Percentiles rank a stretch among this genome's conserved stretches.
These are phyloP conservation scores for Xylaria intraflava DNA, from an alignment of 495 filamentous ascomycete genomes.

Conservation along the genomic window DNA sequence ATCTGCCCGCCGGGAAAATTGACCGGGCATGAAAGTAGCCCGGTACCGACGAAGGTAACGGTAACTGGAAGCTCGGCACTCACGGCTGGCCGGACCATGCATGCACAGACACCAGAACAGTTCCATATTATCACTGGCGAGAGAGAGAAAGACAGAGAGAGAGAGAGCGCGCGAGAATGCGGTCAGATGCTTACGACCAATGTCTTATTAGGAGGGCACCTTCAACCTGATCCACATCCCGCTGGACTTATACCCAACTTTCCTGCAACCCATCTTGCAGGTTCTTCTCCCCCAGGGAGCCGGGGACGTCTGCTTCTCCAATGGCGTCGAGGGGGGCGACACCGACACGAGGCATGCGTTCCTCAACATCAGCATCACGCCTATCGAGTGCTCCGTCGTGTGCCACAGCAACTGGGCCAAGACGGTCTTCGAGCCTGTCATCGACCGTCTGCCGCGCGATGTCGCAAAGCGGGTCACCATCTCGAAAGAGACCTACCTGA, in stretches of 20 bases:
- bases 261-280: constrained; percentile 75
- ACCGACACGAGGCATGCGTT: constrained; percentile 62
- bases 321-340: constrained; percentile 34
- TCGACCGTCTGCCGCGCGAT: constrained; percentile 44
- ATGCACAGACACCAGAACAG: constrained; percentile 3
- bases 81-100: constrained; percentile 8
- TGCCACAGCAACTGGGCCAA: constrained; percentile 68
- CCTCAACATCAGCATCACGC: constrained; percentile 87
- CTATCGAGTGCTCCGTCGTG: constrained; percentile 87
- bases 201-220: constrained; percentile 69
- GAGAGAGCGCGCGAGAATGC: neutral
- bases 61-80: constrained; percentile 10
- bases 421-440: constrained; percentile 65
- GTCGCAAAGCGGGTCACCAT: constrained; percentile 56
- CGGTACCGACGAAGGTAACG: neutral
- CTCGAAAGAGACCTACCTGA: constrained; percentile 75
- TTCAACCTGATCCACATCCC: constrained; percentile 90
- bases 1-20: neutral
- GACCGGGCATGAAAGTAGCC: neutral
- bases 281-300: constrained; percentile 59
- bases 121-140: neutral
- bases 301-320: constrained; percentile 21
- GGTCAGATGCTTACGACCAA: constrained; percentile 10
- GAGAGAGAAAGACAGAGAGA: neutral
- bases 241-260: constrained; percentile 67